Percentiles rank a stretch among this genome's conserved stretches.
phyloP scores from a whole-genome alignment of 2,329 filamentous ascomycete genomes.

The Fusarium sulawesiense region DNA sequence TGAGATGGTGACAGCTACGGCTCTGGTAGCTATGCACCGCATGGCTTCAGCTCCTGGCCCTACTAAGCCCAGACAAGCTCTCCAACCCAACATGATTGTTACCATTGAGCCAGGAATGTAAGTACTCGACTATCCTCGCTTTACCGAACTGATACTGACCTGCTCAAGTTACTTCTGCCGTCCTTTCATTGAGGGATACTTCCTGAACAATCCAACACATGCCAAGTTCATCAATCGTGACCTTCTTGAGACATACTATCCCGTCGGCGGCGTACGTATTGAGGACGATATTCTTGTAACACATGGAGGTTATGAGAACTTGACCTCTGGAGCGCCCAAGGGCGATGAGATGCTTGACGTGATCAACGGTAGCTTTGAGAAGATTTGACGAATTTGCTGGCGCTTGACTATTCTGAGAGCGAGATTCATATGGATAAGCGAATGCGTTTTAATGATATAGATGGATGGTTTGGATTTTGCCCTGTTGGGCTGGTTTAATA shows the following conservation, averaged over 20 bases:
- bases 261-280: constrained; percentile 88
- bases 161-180: constrained; percentile 75
- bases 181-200: constrained; percentile 77
- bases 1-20: constrained; percentile 54
- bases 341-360: constrained; percentile 75
- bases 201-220: constrained; percentile 69
- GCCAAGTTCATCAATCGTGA: constrained; percentile 72
- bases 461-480: not conserved
- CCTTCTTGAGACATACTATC: constrained; percentile 76
- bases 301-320: constrained; percentile 80
- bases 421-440: not conserved
- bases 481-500: not conserved
- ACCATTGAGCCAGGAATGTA: constrained; percentile 82
- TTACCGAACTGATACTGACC: constrained; percentile 4
- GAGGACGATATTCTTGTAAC: constrained; percentile 92
- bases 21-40: constrained; percentile 48
- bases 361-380: constrained; percentile 58
- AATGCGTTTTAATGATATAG: constrained; percentile 4
- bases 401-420: not conserved
- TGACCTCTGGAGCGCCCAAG: constrained; percentile 81
- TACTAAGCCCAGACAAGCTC: constrained; percentile 53
- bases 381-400: constrained; percentile 25
- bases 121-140: constrained; percentile 42
- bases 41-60: constrained; percentile 43
- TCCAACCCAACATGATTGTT: constrained; percentile 74